Base-by-base conservation (phyloP, 1,284 basidiomycete species). In the Fomes fomentarius region DNA sequence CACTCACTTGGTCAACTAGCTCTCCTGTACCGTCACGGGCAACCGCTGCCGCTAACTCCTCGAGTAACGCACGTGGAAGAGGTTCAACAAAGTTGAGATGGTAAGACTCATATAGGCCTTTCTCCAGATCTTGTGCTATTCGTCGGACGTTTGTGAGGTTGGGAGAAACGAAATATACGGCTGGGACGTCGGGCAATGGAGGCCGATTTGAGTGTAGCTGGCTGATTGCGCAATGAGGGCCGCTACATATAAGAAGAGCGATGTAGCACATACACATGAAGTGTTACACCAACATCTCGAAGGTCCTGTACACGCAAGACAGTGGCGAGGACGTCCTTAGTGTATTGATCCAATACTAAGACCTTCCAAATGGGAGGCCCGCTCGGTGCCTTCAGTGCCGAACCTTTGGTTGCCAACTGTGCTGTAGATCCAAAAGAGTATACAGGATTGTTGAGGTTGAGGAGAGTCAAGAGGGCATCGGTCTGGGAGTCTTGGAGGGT, bases 11-110 rank as follows among this genome's bases (percentile, higher is more conserved):
- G 67, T 88, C 84, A 24, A 97, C 87, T 5, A 89, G 77, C 28
- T 96, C 93, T 2, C 87, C 90, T 1, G 93, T 93, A 0, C 91
- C 89, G 65, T 93, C 91, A 44, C 85, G 80, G 0, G 96, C 94
- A 4, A 97, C 93, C 2, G 87, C 82, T 10, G 88, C 88, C 0
- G 97, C 97, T 22, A 99, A 83, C 71, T 98, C 96, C 71, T 99
- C 97, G 17, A 99, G 80, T 22, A 98, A 76, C 3, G 93, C 80
- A 50, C 96, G 84, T 1, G 95, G 85, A 2, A 99, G 78, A 0
- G 94, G 88, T 54, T 95, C 95, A 9, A 96, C 95, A 69, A 99
- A 99, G 69, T 96, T 98, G 62, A 99, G 77, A 71, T 98, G 92
- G 70, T 91, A 95, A 0, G 93, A 87, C 65, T 97, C 94, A 70